phyloP scores from a whole-genome alignment of 2,329 filamentous ascomycete species.

The Sporothrix variecibatus region DNA sequence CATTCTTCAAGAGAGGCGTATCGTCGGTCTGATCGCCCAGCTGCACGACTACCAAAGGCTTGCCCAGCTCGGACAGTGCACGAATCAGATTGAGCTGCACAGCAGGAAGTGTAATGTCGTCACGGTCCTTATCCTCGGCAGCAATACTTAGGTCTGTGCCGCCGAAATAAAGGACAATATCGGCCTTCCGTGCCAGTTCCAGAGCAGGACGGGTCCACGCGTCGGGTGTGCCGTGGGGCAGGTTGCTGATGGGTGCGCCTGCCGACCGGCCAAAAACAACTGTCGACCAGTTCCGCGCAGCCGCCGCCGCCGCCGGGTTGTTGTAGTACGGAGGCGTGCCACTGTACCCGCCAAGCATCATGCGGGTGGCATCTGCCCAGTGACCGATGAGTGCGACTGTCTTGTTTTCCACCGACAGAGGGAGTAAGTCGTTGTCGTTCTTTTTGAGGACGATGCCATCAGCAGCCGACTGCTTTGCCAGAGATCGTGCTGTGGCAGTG shows the following conservation, averaged over 20 bases:
- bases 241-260: not conserved
- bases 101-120: conserved; percentile 53
- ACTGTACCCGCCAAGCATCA: conserved; percentile 60
- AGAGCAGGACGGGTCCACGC: conserved; percentile 37
- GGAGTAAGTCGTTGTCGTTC: conserved; percentile 54
- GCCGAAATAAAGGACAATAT: conserved; percentile 57
- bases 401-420: conserved; percentile 40
- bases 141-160: conserved; percentile 57
- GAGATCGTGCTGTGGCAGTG: conserved; percentile 52
- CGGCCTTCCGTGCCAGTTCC: conserved; percentile 46
- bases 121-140: conserved; percentile 54
- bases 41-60: conserved; percentile 53
- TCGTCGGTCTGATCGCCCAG: conserved; percentile 56
- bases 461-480: conserved; percentile 57
- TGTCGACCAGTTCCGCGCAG: conserved; percentile 38
- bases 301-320: conserved; percentile 55
- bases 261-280: not conserved
- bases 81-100: conserved; percentile 55
- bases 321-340: conserved; percentile 58
- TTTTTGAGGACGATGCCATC: conserved; percentile 54
- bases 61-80: conserved; percentile 45
- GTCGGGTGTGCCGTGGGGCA: not conserved
- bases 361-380: conserved; percentile 55
- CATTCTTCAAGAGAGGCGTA: conserved; percentile 49
- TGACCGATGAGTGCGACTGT: conserved; percentile 51